Base-by-base conservation (phyloP, 129 eudicot species). In the Calendula officinalis region DNA sequence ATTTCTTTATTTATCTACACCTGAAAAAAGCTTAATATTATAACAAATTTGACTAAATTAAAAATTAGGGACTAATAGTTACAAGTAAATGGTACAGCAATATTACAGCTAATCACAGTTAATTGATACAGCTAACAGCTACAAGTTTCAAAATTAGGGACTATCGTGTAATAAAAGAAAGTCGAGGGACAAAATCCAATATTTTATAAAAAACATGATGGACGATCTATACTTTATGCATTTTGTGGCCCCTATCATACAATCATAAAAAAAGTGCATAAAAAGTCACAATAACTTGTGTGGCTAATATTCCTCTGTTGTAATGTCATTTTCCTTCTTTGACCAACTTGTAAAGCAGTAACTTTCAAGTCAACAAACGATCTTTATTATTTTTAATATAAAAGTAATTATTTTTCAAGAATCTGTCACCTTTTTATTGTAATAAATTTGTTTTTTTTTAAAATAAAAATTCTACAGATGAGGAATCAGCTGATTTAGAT, bases 401-500 rank as follows among this genome's bases (percentile, higher is more conserved):
- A 43, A 8, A 43, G 12, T 45, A 27, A 22, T 40, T 34, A 40
- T 41, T 27, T 44, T 27, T 62, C 42, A 45, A 63, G 30, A 30
- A 63, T 46, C 34, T 63, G 4, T 6, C 30, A 44, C 10, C n/a
- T 12, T 10, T 45, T 17, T 35, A 42, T 66, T 47, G 3, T 45
- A 45, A 68, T 6, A 45, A 45, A 12, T 45, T 6, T 45, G 16
- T 10, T 45, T 10, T 45, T 10, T 45, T 6, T 8, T 2, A 45
- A 45, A 12, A 57, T 57, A 22, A 22, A 22, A 22, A 22, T 22
- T 45, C 14, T 45, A 45, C 82, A 83, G 89, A 85, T 56, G 92
- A 90, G 55, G 89, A 90, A 34, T 49, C 78, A 14, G 74, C 83
- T 30, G 97, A 84, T 59, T 56, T 86, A 3, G 95, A 86, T 50